phyloP scores from a whole-genome alignment of 2,329 filamentous ascomycete genomes.

The Trichoderma sp. region DNA sequence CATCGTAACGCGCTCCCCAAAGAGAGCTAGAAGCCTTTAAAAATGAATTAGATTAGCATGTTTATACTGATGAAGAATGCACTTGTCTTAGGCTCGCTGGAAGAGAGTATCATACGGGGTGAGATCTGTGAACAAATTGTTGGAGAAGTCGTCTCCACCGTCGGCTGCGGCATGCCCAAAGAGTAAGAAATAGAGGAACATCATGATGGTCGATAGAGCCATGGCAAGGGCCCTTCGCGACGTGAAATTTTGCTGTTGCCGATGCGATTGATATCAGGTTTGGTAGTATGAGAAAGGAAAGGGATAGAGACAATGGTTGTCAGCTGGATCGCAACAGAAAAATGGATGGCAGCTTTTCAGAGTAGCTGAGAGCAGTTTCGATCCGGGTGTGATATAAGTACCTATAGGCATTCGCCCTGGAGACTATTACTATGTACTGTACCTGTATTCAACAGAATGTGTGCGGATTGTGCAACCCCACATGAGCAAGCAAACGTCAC shows the following conservation, averaged over 20 bases:
- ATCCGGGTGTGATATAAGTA: too few species aligned
- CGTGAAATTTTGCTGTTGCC: neutral
- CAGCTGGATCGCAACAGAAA: neutral
- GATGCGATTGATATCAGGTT: neutral
- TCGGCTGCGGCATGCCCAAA: neutral
- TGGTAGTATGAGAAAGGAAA: neutral
- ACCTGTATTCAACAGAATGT: too few species aligned
- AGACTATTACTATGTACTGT: too few species aligned
- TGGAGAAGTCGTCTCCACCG: slow-evolving; percentile 25
- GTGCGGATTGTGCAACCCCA: too few species aligned
- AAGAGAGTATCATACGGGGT: slow-evolving; percentile 7
- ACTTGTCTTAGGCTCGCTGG: neutral
- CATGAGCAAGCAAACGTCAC: too few species aligned
- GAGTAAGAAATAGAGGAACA: neutral
- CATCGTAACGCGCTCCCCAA: slow-evolving; percentile 47
- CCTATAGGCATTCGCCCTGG: too few species aligned
- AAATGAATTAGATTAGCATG: neutral
- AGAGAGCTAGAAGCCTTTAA: slow-evolving; percentile 28
- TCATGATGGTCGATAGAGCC: neutral
- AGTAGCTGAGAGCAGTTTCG: too few species aligned
- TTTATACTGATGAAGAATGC: neutral
- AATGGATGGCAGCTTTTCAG: neutral
- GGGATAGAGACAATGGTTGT: neutral
- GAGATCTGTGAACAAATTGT: slow-evolving; percentile 24
- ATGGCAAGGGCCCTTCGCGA: neutral